Evolutionary conservation across 2,329 filamentous ascomycete species (phyloP).

Genomic region (Aspergillus ochraceus): DNA sequence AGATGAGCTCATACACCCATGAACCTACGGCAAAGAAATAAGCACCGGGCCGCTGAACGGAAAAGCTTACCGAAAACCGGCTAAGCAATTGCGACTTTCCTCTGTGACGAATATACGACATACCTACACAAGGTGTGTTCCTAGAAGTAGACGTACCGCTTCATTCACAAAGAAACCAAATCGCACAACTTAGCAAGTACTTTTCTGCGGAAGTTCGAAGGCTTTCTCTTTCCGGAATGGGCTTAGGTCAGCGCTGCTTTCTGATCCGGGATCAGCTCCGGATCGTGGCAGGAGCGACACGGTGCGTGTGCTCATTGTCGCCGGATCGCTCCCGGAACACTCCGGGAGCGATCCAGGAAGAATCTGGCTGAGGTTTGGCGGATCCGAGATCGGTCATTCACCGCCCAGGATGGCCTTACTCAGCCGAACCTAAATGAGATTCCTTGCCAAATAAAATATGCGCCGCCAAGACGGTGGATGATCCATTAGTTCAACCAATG

Average conservation of each 20-base stretch:
- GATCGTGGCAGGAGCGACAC: not conserved
- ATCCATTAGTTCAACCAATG: not conserved
- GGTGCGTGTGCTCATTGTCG: not conserved
- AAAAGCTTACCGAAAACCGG: not conserved
- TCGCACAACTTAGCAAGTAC: not conserved
- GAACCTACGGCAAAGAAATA: not conserved
- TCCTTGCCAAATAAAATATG: not conserved
- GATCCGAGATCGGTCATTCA: not conserved
- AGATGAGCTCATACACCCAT: not conserved
- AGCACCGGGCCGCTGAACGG: not conserved
- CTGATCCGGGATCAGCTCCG: not conserved
- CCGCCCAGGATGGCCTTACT: not conserved
- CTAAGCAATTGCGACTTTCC: not conserved
- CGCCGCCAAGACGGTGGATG: not conserved
- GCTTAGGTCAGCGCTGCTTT: not conserved
- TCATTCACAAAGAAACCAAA: too few species aligned
- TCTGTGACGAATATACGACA: too few species aligned
- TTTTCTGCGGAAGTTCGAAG: not conserved
- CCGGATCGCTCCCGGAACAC: not conserved
- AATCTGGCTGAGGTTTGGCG: not conserved
- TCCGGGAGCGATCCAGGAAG: not conserved
- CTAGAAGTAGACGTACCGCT: too few species aligned
- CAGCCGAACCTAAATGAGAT: not conserved
- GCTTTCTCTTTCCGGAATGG: conserved; percentile 1
- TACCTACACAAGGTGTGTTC: too few species aligned